Conservation (phyloP, 345 rosid genomes). For the Passiflora organensis region DNA sequence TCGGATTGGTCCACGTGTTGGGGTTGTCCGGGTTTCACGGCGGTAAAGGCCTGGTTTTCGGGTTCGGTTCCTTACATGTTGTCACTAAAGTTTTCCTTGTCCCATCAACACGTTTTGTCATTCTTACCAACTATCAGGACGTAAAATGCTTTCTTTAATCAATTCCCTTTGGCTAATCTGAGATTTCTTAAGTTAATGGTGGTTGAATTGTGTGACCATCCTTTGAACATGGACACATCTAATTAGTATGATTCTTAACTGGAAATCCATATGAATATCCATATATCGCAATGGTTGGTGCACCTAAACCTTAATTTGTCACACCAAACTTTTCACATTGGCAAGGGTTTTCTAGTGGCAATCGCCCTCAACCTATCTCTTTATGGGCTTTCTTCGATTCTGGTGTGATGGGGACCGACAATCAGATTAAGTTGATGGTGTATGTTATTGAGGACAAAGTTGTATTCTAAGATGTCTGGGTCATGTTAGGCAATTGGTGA, state of each 20-base stretch:
- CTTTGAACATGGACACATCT: not conserved
- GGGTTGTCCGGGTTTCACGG: too few relatives aligned
- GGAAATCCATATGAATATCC: conserved; percentile 1
- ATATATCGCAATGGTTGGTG: conserved; percentile 12
- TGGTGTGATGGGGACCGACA: not conserved
- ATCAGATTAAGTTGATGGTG: not conserved
- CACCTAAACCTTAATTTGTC: conserved; percentile 12
- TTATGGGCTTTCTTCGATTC: not conserved
- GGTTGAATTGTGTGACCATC: conserved; percentile 1
- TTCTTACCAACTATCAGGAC: too few relatives aligned
- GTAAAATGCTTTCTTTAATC: too few relatives aligned
- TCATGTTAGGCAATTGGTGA: not conserved
- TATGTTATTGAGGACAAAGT: not conserved
- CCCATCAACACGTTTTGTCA: too few relatives aligned
- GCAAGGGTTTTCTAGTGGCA: too few relatives aligned
- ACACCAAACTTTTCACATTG: conserved; percentile 7
- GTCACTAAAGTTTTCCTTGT: too few relatives aligned
- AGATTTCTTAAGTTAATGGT: conserved; percentile 2
- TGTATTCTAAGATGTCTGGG: not conserved
- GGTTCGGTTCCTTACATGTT: too few relatives aligned
- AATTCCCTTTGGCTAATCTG: too few relatives aligned
- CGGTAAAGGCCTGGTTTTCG: too few relatives aligned
- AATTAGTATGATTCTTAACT: not conserved
- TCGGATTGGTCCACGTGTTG: too few relatives aligned
- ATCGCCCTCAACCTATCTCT: not conserved